Evolutionary conservation across 148 eudicot species (phyloP), one percentile per base, ranked within the genome.

Genomic region (Silene uniflora): DNA sequence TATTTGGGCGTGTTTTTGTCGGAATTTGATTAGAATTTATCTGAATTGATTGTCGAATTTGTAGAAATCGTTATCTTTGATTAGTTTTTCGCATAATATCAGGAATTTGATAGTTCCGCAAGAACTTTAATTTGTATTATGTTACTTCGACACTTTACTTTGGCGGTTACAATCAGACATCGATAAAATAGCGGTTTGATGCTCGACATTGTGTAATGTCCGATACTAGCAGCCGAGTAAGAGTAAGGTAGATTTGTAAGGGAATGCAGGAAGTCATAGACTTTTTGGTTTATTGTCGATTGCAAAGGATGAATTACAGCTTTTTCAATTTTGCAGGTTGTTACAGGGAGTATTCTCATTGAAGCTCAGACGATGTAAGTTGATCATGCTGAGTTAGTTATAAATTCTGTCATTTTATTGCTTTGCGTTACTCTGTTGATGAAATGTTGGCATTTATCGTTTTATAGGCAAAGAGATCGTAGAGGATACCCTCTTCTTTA

Each of bases 401-500:
- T 25, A n/a, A 3, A 16, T 2, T 61, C 0, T 67, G 17, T 61
- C 74, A 49, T 67, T 32, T 4, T 22, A 25, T 72, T 69, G 32
- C 17, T 71, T 17, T 71, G 73, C 18, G 14, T 69, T 69, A 19
- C 73, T 23, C 59, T 47, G 60, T 19, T 71, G 62, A 54, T 70
- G 69, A 66, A 61, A 67, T 67, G n/a, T 66, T 66, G 22, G 56
- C 64, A 17, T 46, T 6, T 0, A 35, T 61, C 62, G 25, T 72
- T 74, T 52, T 24, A 5, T 87, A 92, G 93, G 65, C 81, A 83
- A 78, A 82, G 84, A 77, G 82, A 85, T 72, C 80, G 64, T 63
- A 75, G 76, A 78, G 79, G 85, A 69, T 62, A 78, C 75, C 84
- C 78, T 49, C 83, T 79, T 67, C 62, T 84, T 61, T 85, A 46